Evolutionary conservation across 129 eudicot genomes (phyloP).

Genomic region (Apium graveolens): DNA sequence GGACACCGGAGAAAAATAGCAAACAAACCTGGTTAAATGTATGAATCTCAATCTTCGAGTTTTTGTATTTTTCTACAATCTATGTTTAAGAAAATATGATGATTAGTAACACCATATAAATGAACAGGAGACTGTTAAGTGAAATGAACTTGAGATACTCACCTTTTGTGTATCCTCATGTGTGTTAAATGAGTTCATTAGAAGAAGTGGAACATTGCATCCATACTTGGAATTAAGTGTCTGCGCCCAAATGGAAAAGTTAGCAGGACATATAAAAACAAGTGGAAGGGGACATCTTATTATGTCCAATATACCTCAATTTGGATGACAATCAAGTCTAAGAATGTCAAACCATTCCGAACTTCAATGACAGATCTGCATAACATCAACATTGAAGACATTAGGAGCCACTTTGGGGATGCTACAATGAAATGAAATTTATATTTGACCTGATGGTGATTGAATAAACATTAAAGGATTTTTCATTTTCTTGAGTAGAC

Average conservation of each 20-base stretch:
- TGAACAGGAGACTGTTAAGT: too few species aligned
- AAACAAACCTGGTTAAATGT: slow-evolving; percentile 87
- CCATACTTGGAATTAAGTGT: slow-evolving; percentile 79
- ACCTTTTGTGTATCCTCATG: slow-evolving; percentile 98
- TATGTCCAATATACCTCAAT: slow-evolving; percentile 62
- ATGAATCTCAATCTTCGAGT: slow-evolving; percentile 74
- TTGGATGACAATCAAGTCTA: slow-evolving; percentile 89
- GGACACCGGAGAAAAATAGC: not conserved
- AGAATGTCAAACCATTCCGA: slow-evolving; percentile 81
- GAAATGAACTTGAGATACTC: slow-evolving; percentile 7
- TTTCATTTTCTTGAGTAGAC: not conserved
- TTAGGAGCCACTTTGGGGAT: not conserved
- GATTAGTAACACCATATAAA: not conserved
- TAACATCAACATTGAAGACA: slow-evolving; percentile 19
- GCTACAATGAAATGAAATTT: too few species aligned
- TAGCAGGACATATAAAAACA: slow-evolving; percentile 1
- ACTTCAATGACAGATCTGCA: slow-evolving; percentile 97
- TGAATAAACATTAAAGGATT: not conserved
- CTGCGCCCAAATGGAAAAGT: slow-evolving; percentile 31
- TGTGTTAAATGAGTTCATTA: slow-evolving; percentile 98
- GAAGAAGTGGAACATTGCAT: slow-evolving; percentile 86
- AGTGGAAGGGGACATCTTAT: not conserved
- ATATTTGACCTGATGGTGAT: not conserved
- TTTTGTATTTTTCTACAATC: slow-evolving; percentile 84
- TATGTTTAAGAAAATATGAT: slow-evolving; percentile 16